phyloP scores from a whole-genome alignment of 768 basidiomycete species.

The Nevesoporus exiguus region DNA sequence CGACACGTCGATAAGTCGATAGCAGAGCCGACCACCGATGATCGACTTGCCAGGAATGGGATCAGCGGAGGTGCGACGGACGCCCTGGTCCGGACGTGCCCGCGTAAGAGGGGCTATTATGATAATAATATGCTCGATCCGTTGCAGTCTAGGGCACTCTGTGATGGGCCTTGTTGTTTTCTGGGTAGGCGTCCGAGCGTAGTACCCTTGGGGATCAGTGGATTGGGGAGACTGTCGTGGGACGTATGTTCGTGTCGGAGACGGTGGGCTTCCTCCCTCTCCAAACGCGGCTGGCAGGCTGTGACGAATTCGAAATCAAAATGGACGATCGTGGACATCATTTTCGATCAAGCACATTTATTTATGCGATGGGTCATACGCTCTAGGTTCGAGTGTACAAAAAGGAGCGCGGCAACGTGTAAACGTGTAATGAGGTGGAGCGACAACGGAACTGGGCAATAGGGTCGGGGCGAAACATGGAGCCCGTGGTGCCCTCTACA shows the following conservation, averaged over 20 bases:
- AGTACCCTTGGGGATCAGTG: background rate
- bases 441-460: background rate
- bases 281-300: too few relatives aligned
- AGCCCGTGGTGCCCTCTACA: background rate
- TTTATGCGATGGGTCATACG: background rate
- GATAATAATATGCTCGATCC: too few relatives aligned
- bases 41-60: constrained; percentile 5
- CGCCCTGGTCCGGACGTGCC: background rate
- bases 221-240: background rate
- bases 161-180: background rate
- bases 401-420: background rate
- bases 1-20: background rate
- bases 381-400: background rate
- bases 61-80: constrained; percentile 13
- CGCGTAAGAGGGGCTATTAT: too few relatives aligned
- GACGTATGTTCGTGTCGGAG: too few relatives aligned
- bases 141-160: too few relatives aligned
- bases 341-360: background rate
- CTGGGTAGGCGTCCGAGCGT: background rate
- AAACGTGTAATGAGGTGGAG: background rate
- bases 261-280: too few relatives aligned
- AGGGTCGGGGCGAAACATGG: background rate
- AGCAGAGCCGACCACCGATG: background rate
- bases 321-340: constrained; percentile 2
- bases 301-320: background rate